Base-by-base conservation (phyloP, 345 rosid species). In the Kernera saxatilis region DNA sequence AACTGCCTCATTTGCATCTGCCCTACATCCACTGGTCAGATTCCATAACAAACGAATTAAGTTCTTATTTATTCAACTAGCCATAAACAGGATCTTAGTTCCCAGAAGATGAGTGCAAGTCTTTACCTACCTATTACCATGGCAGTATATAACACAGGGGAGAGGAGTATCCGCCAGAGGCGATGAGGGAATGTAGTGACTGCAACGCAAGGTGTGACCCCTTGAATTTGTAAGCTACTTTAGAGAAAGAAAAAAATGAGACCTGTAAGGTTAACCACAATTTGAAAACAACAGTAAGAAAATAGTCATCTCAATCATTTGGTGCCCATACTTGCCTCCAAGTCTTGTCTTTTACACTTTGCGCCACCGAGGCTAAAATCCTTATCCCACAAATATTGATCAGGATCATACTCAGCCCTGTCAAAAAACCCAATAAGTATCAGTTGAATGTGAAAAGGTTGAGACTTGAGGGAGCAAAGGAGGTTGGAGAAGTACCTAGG, bases 1-100 rank as follows among this genome's bases (percentile, higher is more conserved):
- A 10, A 87, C 99, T 67, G 93, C 99, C 82, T 94, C 98, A 88
- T 91, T 91, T 68, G 96, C 98, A 70, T 94, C 99, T 62, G 95
- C 98, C 77, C 98, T 86, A 82, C 99, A 88, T 49, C 99, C 99
- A 83, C 99, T 94, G 87, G 48, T 68, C 53, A 68, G 41, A 73
- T 71, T 46, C 71, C 78, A 37, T 60, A 51, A 41, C 43, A 70
- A 60, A 49, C 33, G 48, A 64, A 64, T 79, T n/a, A 80, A 73
- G 58, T 68, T 72, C 50, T 41, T 17, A 33, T 67, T 19, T 1
- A 26, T 39, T 26, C 10, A 45, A 53, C 54, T 53, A 72, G 39
- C 29, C 55, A 43, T 44, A 8, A 54, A 72, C 19, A 72, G 26
- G 39, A 17, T 33, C 69, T 5, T 40, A 51, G 15, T 11, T 59